Evolutionary conservation across 2,329 filamentous ascomycete species (phyloP).

Genomic region (Lachnellula hyalina): DNA sequence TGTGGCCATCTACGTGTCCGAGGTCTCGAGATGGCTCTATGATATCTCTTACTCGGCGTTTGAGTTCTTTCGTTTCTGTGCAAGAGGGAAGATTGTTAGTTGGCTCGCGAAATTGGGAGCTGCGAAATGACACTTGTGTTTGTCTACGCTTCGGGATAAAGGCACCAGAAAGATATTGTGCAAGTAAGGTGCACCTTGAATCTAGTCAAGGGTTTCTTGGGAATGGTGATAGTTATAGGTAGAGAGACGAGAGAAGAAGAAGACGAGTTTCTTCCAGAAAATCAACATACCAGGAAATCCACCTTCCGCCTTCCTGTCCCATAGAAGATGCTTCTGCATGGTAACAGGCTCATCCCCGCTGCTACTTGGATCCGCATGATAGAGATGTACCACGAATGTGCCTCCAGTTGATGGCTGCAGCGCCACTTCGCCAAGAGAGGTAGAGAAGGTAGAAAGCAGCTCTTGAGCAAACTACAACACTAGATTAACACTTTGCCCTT

Average conservation of each 20-base stretch:
- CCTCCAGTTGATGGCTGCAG: constrained; percentile 83
- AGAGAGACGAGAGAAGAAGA: background rate
- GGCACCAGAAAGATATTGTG: background rate
- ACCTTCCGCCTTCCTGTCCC: constrained; percentile 82
- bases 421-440: constrained; percentile 77
- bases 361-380: constrained; percentile 25
- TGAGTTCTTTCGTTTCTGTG: constrained; percentile 79
- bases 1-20: constrained; percentile 67
- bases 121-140: background rate
- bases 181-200: background rate
- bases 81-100: background rate
- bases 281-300: constrained; percentile 68
- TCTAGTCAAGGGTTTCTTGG: background rate
- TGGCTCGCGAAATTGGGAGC: background rate
- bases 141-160: background rate
- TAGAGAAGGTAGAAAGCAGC: constrained; percentile 86
- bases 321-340: constrained; percentile 56
- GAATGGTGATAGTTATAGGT: background rate
- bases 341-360: constrained; percentile 15
- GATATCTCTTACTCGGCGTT: constrained; percentile 74
- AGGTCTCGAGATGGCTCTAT: constrained; percentile 73
- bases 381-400: constrained; percentile 70
- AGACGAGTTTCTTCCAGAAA: background rate
- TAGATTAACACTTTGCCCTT: background rate
- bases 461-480: constrained; percentile 77